Base-by-base conservation (phyloP, 148 eudicot genomes). In the Persicaria tinctoria region DNA sequence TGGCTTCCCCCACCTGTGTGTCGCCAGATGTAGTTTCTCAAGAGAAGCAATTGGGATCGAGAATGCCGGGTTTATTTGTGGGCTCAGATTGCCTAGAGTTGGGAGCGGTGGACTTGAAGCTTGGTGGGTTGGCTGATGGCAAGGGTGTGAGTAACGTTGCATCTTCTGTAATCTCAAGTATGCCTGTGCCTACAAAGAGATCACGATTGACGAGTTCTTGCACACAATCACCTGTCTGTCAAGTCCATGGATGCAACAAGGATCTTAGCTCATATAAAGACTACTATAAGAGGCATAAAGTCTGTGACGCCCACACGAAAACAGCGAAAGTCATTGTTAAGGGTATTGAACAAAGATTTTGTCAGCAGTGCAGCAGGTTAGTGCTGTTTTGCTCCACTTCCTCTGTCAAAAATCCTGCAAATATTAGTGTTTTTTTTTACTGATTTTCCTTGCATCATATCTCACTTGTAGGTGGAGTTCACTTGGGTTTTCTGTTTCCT, bases 281-380 rank as follows among this genome's bases (percentile, higher is more conserved):
- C 16, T 93, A 91, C 74, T 87, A 91, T 77, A 87, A 84, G 84
- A 85, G 94, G 89, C 98, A 91, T 81, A 91, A 80, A 87, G 98
- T 93, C 16, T 93, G 98, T 80, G 98, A 91, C 78, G 79, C 81
- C 81, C 98, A 93, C 77, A 87, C 98, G 7, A 93, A 91, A 79
- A 88, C 91, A 5, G 59, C 91, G 44, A 85, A 82, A 74, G 98
- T 95, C 47, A 80, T 95, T 82, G 94, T 95, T 38, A 95, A 89
- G 77, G 92, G 96, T 47, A 80, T 89, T 49, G 89, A 89, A 74
- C 93, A 92, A 57, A 90, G 98, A 74, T 95, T 95, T 84, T 95
- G 98, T 80, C 98, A 95, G 89, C 97, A 95, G 77, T 95, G 98
- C 80, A 95, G 98, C 93, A 92, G 98, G 98, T 95, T 73, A 54